phyloP scores from a whole-genome alignment of 768 basidiomycete genomes.

The Lentinula boryana region DNA sequence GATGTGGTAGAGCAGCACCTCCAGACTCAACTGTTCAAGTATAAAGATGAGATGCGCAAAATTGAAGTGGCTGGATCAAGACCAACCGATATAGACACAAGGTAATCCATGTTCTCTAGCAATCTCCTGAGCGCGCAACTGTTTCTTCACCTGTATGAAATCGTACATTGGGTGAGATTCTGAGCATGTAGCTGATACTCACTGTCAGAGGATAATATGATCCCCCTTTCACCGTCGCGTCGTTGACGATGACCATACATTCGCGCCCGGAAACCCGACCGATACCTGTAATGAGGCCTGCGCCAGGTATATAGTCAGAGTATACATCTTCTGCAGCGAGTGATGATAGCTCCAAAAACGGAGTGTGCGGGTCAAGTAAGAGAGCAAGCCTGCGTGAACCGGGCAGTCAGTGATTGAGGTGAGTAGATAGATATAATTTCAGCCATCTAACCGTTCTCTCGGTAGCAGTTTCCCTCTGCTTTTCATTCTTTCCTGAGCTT shows the following conservation, averaged over 20 bases:
- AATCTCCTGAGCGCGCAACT: slow-evolving; percentile 89
- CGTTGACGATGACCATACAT: slow-evolving; percentile 90
- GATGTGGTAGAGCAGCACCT: slow-evolving; percentile 87
- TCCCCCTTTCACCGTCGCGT: slow-evolving; percentile 90
- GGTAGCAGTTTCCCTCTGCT: slow-evolving; percentile 79
- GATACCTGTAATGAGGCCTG: slow-evolving; percentile 86
- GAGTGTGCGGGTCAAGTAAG: slow-evolving; percentile 79
- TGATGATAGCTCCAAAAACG: slow-evolving; percentile 84
- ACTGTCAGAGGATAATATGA: slow-evolving; percentile 88
- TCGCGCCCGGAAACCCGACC: slow-evolving; percentile 75
- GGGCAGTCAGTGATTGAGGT: neutral
- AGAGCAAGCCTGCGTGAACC: slow-evolving; percentile 49
- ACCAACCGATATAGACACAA: slow-evolving; percentile 85
- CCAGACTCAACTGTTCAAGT: slow-evolving; percentile 76
- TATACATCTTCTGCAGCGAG: slow-evolving; percentile 89
- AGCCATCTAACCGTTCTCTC: slow-evolving; percentile 63
- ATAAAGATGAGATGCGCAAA: slow-evolving; percentile 7
- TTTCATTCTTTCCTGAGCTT: slow-evolving; percentile 69
- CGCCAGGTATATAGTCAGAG: slow-evolving; percentile 72
- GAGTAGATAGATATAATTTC: neutral
- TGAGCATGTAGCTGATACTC: slow-evolving; percentile 10
- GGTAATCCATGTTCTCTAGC: slow-evolving; percentile 88
- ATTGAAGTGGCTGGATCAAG: neutral
- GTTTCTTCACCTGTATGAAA: slow-evolving; percentile 76
- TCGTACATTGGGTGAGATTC: neutral